Conservation (phyloP, 305 asterid genomes). For the Stenogyne calaminthoides region DNA sequence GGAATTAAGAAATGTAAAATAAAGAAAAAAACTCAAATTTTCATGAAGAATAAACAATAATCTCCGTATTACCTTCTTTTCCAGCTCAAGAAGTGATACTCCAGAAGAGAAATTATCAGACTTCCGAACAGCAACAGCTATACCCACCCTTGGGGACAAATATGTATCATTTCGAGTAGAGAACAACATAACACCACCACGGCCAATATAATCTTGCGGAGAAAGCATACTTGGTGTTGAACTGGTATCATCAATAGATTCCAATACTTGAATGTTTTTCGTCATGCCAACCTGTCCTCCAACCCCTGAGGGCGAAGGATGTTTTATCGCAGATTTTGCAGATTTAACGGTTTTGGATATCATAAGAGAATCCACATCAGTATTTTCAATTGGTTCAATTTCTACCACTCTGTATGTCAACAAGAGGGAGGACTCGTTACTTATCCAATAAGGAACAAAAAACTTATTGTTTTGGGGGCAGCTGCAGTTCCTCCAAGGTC, state of each 20-base stretch:
- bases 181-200: slow-evolving; percentile 91
- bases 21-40: slow-evolving; percentile 22
- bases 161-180: slow-evolving; percentile 89
- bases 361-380: slow-evolving; percentile 60
- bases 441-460: slow-evolving; percentile 98
- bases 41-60: slow-evolving; percentile 19
- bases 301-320: slow-evolving; percentile 55
- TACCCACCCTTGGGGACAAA: slow-evolving; percentile 94
- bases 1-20: slow-evolving; percentile 9
- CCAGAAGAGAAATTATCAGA: slow-evolving; percentile 88
- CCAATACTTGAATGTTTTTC: slow-evolving; percentile 84
- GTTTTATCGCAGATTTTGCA: slow-evolving; percentile 64
- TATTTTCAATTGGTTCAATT: slow-evolving; percentile 77
- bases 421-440: slow-evolving; percentile 72
- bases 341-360: slow-evolving; percentile 71
- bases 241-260: slow-evolving; percentile 90
- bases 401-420: slow-evolving; percentile 94
- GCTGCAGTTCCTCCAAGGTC: slow-evolving; percentile 94
- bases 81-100: slow-evolving; percentile 96
- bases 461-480: slow-evolving; percentile 88
- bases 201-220: slow-evolving; percentile 96
- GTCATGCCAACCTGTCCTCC: slow-evolving; percentile 58
- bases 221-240: slow-evolving; percentile 98
- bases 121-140: slow-evolving; percentile 84
- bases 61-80: slow-evolving; percentile 79